Evolutionary conservation across 1,284 basidiomycete species (phyloP), one percentile per base, ranked within the genome.

Genomic region (Sporisorium scitamineum): DNA sequence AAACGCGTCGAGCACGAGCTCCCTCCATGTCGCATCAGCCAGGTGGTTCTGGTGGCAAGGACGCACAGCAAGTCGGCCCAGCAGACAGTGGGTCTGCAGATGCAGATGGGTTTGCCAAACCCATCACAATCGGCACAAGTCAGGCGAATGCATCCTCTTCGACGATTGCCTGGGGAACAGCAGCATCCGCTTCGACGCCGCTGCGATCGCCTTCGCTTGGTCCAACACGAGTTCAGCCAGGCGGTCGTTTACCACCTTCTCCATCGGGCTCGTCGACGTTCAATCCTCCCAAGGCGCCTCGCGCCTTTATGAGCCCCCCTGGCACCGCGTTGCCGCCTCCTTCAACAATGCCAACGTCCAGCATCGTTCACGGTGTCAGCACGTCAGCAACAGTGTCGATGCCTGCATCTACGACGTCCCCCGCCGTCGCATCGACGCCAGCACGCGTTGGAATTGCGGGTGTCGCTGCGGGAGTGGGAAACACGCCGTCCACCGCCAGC

Each of bases 261-360:
- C 72, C 68, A 3, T 75, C 72, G 22, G 37, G 50, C 7, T 57
- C 55, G 9, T 29, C 48, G 18, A 47, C 34, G 9, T 75, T 75
- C 63, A 75, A 75, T 29, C 72, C 72, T 32, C 72, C 72, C 5
- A 75, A 61, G 44, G 72, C 63, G 20, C 72, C 72, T 22, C 63
- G 72, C 13, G 72, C 72, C 1, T 75, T 75, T 41, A 70, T 75
- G 68, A 70, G 60, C 39, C 55, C 68, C 8, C 61, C 67, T 9
- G 50, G 62, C 3, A 22, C 14, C 18, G 52, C 32, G 8, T 31
- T 60, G 27, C 52, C 70, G 26, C 48, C 61, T 8, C 48, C 62
- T 34, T 44, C 41, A 8, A 27, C 41, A 39, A 42, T 34, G 32
- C 41, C 63, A 7, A 7, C 47, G 27, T 31, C 63, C 27, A 64